Evolutionary conservation across 1,139 yeast species (phyloP), one percentile per base, ranked within the genome.

Genomic region (Magnusiomyces sp.): DNA sequence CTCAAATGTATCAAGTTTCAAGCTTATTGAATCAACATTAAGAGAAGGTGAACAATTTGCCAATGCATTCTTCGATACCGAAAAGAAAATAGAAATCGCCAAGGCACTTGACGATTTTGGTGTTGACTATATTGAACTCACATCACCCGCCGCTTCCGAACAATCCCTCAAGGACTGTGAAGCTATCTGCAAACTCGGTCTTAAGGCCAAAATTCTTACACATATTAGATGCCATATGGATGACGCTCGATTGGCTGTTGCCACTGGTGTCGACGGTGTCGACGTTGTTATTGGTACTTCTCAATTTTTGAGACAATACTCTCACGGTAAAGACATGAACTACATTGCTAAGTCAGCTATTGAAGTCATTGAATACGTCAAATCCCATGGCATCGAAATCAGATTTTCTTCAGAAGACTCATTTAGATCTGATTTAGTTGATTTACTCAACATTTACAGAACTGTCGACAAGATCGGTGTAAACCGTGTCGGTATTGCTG

Each of bases 41-140:
- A 83, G 97, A 76, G 98, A 92, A 71, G 97, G 98, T 68, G 98
- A 92, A 72, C 98, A 92, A 69, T 92, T 92, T 67, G 97, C 97
- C 64, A 92, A 90, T 66, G 96, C 98, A 10, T 92, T 90, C 70
- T 92, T 92, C 73, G 74, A 81, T 61, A 89, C 97, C 45, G 97
- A 86, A 66, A 92, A 88, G 76, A 92, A 92, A 75, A 90, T 92
- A 58, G 97, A 90, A 69, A 92, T 92, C 57, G 98, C 98, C 62
- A 90, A 84, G 75, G 97, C 97, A 16, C 75, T 92, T 56, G 97
- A 90, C 68, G 97, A 90, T 64, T 92, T 92, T 65, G 98, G 98
- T 61, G 97, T 89, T 49, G 98, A 92, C 71, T 92, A 92, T 73
- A 92, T 92, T 60, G 98, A 92, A 72, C 77, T 92, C 66, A 92